These are phyloP conservation scores for Chrysanthemum lavandulifolium DNA, from an alignment of 129 eudicot species.

Conservation along the genomic window DNA sequence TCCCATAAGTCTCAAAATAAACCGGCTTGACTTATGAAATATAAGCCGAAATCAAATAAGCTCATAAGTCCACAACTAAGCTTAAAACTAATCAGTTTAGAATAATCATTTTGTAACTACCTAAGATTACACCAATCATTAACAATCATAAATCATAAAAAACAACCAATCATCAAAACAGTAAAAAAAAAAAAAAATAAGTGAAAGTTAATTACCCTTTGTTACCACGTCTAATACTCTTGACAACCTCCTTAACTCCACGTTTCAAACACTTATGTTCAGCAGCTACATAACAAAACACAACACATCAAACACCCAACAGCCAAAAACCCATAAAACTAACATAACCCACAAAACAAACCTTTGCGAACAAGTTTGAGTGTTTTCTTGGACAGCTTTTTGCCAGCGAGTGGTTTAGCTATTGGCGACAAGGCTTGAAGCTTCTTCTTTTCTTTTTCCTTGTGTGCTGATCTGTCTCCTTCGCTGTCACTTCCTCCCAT, in stretches of 20 bases:
- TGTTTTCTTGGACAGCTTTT: conserved; percentile 71
- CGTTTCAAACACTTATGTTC: conserved; percentile 90
- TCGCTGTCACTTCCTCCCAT: conserved; percentile 96
- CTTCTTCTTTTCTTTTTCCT: conserved; percentile 74
- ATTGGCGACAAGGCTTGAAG: conserved; percentile 63
- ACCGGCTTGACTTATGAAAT: no score
- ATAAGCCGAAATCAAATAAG: no score
- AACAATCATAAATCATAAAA: no score
- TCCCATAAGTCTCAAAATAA: no score
- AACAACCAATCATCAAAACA: conserved; percentile 65
- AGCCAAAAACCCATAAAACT: not conserved
- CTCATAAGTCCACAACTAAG: no score
- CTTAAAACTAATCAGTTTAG: no score
- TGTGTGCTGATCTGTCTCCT: conserved; percentile 55
- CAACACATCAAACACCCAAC: not conserved
- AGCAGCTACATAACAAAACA: conserved; percentile 57
- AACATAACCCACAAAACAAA: not conserved
- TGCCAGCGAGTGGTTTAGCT: conserved; percentile 86
- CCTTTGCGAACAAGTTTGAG: conserved; percentile 85
- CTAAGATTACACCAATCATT: no score
- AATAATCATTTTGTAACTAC: no score
- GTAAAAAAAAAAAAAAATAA: conserved; percentile 11
- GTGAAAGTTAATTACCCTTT: conserved; percentile 57
- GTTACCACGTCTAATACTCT: conserved; percentile 85
- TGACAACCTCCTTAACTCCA: conserved; percentile 97